Conservation (phyloP, 805 yeast genomes). For the Candida nitratophila region DNA sequence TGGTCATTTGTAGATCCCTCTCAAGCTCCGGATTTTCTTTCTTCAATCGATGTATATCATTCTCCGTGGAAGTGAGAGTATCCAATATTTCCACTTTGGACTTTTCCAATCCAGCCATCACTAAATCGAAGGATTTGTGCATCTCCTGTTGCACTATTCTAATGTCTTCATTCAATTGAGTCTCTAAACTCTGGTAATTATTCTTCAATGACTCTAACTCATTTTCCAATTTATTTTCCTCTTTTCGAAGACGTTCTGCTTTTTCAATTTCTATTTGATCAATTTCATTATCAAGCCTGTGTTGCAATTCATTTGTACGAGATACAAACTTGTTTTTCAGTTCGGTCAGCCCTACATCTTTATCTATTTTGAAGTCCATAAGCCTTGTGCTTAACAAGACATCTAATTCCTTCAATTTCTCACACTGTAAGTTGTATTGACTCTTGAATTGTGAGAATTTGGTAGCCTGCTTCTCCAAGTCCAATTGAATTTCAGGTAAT, state of each 20-base stretch:
- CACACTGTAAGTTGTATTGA: slow-evolving; percentile 4
- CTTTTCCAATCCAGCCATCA: neutral
- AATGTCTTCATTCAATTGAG: neutral
- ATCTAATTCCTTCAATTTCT: slow-evolving; percentile 19
- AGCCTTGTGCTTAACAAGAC: slow-evolving; percentile 18
- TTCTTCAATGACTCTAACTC: slow-evolving; percentile 4
- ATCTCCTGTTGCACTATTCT: neutral
- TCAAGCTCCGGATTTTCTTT: neutral
- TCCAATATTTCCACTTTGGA: neutral
- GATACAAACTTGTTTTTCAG: slow-evolving; percentile 22
- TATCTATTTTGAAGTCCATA: slow-evolving; percentile 24
- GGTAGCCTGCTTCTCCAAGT: slow-evolving; percentile 23
- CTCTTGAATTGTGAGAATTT: slow-evolving; percentile 9
- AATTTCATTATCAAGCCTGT: slow-evolving; percentile 18
- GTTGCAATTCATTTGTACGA: slow-evolving; percentile 17
- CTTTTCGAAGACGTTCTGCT: neutral
- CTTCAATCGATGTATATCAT: neutral
- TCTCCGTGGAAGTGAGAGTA: neutral
- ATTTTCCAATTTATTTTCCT: slow-evolving; percentile 16
- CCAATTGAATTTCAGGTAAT: slow-evolving; percentile 20
- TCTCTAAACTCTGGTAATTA: neutral
- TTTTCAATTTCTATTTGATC: slow-evolving; percentile 25
- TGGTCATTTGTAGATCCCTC: neutral
- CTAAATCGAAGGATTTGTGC: neutral
- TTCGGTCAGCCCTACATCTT: slow-evolving; percentile 27